Conservation (phyloP, 768 basidiomycete species). For the Cystoderma amianthinum region DNA sequence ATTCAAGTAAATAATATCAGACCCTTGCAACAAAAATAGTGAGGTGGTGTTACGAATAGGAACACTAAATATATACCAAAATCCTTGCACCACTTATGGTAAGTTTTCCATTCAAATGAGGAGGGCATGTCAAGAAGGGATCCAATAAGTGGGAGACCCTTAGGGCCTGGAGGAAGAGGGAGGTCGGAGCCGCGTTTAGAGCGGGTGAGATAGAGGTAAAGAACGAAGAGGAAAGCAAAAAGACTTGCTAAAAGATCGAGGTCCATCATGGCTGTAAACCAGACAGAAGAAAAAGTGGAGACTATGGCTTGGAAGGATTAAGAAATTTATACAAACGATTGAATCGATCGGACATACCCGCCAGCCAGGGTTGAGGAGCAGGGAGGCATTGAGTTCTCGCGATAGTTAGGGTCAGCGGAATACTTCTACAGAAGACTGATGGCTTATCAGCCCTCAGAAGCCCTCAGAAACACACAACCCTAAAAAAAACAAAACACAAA, state of each 20-base stretch:
- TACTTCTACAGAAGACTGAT: too few relatives aligned
- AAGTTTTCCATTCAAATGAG: conserved; percentile 26
- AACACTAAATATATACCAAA: conserved; percentile 14
- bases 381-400: too few relatives aligned
- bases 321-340: too few relatives aligned
- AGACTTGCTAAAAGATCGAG: conserved; percentile 8
- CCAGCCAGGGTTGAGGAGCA: too few relatives aligned
- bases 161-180: conserved; percentile 35
- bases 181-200: conserved; percentile 4
- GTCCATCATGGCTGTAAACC: conserved; percentile 4
- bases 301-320: background rate
- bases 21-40: too few relatives aligned
- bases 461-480: too few relatives aligned
- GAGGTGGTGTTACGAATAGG: background rate
- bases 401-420: too few relatives aligned
- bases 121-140: conserved; percentile 32
- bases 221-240: conserved; percentile 9
- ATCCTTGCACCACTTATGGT: conserved; percentile 30
- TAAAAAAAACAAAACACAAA: too few relatives aligned
- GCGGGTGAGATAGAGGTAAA: conserved; percentile 12
- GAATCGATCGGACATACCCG: too few relatives aligned
- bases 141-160: conserved; percentile 29
- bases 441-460: too few relatives aligned
- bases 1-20: conserved; percentile 20
- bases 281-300: conserved; percentile 1